Evolutionary conservation across 306 rosid species (phyloP).

Genomic region (Quercus cerris): DNA sequence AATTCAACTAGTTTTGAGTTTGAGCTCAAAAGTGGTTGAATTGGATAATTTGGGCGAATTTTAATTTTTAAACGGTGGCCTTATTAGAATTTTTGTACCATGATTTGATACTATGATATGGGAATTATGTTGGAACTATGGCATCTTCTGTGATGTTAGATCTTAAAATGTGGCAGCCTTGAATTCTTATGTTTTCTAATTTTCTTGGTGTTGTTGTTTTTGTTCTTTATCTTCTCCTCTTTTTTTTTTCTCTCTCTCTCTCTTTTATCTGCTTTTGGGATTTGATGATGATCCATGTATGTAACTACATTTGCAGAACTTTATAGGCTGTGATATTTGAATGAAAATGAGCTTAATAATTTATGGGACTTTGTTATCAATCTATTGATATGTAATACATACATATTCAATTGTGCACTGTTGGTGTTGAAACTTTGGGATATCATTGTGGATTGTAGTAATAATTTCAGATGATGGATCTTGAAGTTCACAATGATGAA

Average conservation of each 20-base stretch:
- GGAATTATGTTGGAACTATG: neutral
- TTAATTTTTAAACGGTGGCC: constrained; percentile 5
- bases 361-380: neutral
- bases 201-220: too few relatives aligned
- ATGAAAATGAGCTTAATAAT: neutral
- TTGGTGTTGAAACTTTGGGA: neutral
- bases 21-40: neutral
- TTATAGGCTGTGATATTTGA: neutral
- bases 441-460: neutral
- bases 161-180: neutral
- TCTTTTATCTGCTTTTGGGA: neutral
- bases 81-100: neutral
- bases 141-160: neutral
- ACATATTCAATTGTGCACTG: neutral
- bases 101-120: neutral
- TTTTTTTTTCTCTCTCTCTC: too few relatives aligned
- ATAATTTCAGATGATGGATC: neutral
- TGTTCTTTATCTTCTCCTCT: neutral
- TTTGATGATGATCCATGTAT: neutral
- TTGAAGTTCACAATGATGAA: too few relatives aligned
- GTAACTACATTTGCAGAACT: too few relatives aligned
- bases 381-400: too few relatives aligned
- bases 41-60: neutral
- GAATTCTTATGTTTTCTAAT: neutral
- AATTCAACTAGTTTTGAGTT: neutral